Evolutionary conservation across 805 yeast genomes (phyloP).

Genomic region (Kodamaea fukazawae): DNA sequence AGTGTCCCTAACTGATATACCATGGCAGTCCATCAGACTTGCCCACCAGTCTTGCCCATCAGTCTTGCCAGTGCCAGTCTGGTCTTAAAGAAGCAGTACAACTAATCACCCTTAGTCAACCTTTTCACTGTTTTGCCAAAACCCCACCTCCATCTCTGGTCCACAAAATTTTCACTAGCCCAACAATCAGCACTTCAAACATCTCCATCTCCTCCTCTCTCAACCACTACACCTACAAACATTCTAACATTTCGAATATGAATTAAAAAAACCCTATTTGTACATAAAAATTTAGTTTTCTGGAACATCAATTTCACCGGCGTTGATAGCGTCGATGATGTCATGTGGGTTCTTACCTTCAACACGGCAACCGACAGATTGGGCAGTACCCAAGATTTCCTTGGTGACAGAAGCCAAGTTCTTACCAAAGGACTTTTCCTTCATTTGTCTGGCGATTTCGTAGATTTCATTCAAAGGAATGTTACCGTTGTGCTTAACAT

Average conservation of each 20-base stretch:
- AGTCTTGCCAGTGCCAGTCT: too few relatives aligned
- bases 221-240: neutral
- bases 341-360: constrained; percentile 99
- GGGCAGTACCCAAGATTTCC: constrained; percentile 99
- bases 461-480: constrained; percentile 93
- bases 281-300: constrained; percentile 61
- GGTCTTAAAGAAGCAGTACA: too few relatives aligned
- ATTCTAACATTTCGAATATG: neutral
- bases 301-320: constrained; percentile 95
- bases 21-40: too few relatives aligned
- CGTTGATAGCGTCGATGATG: constrained; percentile 96
- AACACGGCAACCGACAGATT: constrained; percentile 99
- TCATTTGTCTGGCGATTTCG: constrained; percentile 97
- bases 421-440: constrained; percentile 97
- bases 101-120: too few relatives aligned
- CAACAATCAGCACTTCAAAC: too few relatives aligned
- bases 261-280: constrained; percentile 33
- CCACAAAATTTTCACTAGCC: too few relatives aligned
- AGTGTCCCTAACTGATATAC: too few relatives aligned
- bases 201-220: neutral
- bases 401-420: constrained; percentile 93
- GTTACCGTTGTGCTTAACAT: constrained; percentile 99
- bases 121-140: too few relatives aligned
- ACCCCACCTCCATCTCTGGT: too few relatives aligned
- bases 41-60: too few relatives aligned